Conservation (phyloP, 352 stramenopile genomes). For the Pythium myriotylum region DNA sequence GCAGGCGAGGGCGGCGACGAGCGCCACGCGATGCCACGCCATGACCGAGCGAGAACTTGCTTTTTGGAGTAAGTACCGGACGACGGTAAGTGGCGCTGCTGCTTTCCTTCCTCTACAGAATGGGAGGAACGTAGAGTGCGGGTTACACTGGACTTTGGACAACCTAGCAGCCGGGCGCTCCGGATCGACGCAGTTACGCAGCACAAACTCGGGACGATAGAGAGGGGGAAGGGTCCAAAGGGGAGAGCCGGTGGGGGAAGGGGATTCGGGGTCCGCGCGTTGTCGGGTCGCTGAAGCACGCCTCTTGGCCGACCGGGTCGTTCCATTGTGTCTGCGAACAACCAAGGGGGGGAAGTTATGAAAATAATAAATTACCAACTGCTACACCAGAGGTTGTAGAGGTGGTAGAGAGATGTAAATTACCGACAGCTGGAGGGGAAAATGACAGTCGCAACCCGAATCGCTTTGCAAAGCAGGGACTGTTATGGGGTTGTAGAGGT, state of each 20-base stretch:
- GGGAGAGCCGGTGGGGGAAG: slow-evolving; percentile 20
- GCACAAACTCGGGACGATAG: too few species aligned
- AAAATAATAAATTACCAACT: too few species aligned
- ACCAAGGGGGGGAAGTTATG: too few species aligned
- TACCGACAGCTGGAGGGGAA: background rate
- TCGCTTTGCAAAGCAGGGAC: background rate
- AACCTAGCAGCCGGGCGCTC: slow-evolving; percentile 26
- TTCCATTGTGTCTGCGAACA: background rate
- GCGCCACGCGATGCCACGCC: slow-evolving; percentile 19
- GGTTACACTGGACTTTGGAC: slow-evolving; percentile 22
- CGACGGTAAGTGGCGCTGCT: slow-evolving; percentile 24
- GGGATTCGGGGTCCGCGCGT: slow-evolving; percentile 10
- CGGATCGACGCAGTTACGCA: slow-evolving; percentile 24
- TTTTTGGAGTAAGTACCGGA: slow-evolving; percentile 31
- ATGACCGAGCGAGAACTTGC: slow-evolving; percentile 20
- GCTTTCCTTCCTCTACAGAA: slow-evolving; percentile 26
- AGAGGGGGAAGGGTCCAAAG: background rate
- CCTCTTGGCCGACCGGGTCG: background rate
- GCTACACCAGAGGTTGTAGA: too few species aligned
- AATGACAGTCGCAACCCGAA: slow-evolving; percentile 11
- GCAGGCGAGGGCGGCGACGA: slow-evolving; percentile 15
- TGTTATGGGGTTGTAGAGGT: slow-evolving; percentile 6
- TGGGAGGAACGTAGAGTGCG: slow-evolving; percentile 26
- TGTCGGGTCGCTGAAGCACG: slow-evolving; percentile 15
- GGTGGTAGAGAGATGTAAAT: slow-evolving; percentile 11